Evolutionary conservation across 805 yeast species (phyloP).

Genomic region (Teunomyces pallodes): DNA sequence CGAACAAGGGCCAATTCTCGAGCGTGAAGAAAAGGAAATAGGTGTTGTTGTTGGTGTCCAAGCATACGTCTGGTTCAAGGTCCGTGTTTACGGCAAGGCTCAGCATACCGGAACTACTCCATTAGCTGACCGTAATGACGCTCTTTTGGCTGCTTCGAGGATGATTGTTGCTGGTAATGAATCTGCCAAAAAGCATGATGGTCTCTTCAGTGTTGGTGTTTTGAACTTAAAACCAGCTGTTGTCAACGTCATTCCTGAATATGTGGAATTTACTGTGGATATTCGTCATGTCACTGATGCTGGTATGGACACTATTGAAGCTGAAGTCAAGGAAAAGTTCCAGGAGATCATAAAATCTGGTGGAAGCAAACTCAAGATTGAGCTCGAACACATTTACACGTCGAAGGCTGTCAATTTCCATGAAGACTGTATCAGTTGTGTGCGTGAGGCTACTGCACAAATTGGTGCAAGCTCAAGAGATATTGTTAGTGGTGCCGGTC

Average conservation of each 20-base stretch:
- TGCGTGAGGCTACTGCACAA: slow-evolving; percentile 49
- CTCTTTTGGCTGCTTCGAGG: slow-evolving; percentile 45
- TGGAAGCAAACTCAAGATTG: slow-evolving; percentile 34
- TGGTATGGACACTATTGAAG: slow-evolving; percentile 31
- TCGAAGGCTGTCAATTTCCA: slow-evolving; percentile 46
- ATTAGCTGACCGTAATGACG: slow-evolving; percentile 49
- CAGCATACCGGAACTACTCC: slow-evolving; percentile 79
- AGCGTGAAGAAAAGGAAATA: slow-evolving; percentile 50
- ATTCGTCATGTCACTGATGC: slow-evolving; percentile 54
- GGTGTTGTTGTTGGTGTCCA: slow-evolving; percentile 70
- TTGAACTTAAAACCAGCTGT: slow-evolving; percentile 57
- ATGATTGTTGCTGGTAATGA: slow-evolving; percentile 57
- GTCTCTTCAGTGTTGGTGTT: slow-evolving; percentile 59
- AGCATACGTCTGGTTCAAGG: slow-evolving; percentile 60
- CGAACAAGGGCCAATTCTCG: slow-evolving; percentile 75
- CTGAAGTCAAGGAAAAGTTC: slow-evolving; percentile 38
- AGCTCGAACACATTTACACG: slow-evolving; percentile 43
- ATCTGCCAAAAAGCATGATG: slow-evolving; percentile 49
- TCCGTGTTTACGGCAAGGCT: slow-evolving; percentile 59
- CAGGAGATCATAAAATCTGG: slow-evolving; percentile 28
- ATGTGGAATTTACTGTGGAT: slow-evolving; percentile 59
- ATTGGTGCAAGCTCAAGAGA: slow-evolving; percentile 45
- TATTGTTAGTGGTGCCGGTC: slow-evolving; percentile 71
- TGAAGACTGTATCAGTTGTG: slow-evolving; percentile 44
- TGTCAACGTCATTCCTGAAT: slow-evolving; percentile 66